Evolutionary conservation across 495 filamentous ascomycete genomes (phyloP).

Genomic region (Immersiella caudata): DNA sequence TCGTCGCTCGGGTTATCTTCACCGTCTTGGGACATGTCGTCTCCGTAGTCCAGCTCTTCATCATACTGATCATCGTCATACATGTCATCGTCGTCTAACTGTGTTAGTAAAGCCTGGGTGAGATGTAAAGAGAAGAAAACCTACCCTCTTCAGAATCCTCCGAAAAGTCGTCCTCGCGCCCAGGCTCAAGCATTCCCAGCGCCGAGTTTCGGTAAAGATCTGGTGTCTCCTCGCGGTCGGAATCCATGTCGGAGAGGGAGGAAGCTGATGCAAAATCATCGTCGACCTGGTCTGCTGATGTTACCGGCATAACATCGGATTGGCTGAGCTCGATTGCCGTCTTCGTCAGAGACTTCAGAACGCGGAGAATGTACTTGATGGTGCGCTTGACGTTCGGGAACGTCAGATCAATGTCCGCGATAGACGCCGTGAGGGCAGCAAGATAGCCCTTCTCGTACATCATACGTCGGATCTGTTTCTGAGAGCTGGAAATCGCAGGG

Average conservation of each 20-base stretch:
- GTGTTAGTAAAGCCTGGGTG: constrained; percentile 30
- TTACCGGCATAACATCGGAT: constrained; percentile 66
- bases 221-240: constrained; percentile 92
- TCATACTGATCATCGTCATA: constrained; percentile 76
- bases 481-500: constrained; percentile 45
- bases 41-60: constrained; percentile 90
- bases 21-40: constrained; percentile 73
- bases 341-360: constrained; percentile 81
- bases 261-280: constrained; percentile 90
- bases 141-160: constrained; percentile 67
- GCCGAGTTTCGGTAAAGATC: constrained; percentile 97
- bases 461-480: constrained; percentile 80
- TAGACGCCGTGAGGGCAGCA: constrained; percentile 79
- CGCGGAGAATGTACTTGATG: constrained; percentile 92
- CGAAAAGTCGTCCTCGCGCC: constrained; percentile 75
- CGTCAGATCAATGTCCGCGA: constrained; percentile 94
- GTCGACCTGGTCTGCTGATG: constrained; percentile 70
- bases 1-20: constrained; percentile 93
- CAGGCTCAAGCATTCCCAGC: constrained; percentile 89
- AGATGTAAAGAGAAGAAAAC: no score
- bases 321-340: constrained; percentile 86
- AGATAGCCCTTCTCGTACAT: constrained; percentile 99
- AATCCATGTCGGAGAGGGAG: constrained; percentile 83
- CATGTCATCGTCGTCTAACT: constrained; percentile 71
- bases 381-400: constrained; percentile 90